Evolutionary conservation across 345 rosid genomes (phyloP).

Genomic region (Salix purpurea): DNA sequence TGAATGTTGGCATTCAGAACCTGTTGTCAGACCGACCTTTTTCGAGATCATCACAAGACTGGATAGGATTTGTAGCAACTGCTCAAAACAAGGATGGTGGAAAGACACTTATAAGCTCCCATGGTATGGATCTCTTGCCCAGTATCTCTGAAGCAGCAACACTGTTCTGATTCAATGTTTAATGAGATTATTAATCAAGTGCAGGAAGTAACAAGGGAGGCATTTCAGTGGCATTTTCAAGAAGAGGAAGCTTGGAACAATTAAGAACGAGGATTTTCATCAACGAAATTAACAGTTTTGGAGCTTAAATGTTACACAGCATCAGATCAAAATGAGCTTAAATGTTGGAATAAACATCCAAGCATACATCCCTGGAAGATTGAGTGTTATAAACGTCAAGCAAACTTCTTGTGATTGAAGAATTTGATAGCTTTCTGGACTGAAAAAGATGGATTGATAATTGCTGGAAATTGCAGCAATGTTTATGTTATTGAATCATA

Average conservation of each 20-base stretch:
- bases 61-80: slow-evolving; percentile 56
- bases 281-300: not conserved
- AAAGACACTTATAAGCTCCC: slow-evolving; percentile 92
- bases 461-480: too few species aligned
- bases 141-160: not conserved
- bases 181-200: not conserved
- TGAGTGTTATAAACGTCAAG: too few species aligned
- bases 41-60: slow-evolving; percentile 77
- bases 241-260: not conserved
- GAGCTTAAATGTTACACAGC: slow-evolving; percentile 1
- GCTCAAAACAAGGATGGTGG: slow-evolving; percentile 95
- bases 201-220: slow-evolving; percentile 26
- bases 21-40: slow-evolving; percentile 60
- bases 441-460: too few species aligned
- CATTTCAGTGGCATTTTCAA: not conserved
- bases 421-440: too few species aligned
- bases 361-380: too few species aligned
- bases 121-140: slow-evolving; percentile 50
- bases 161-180: not conserved
- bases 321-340: not conserved
- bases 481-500: too few species aligned
- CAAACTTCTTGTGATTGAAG: too few species aligned
- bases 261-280: not conserved
- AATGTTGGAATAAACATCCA: too few species aligned
- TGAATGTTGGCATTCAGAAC: slow-evolving; percentile 79